Evolutionary conservation across 306 rosid species (phyloP).

Genomic region (Astragalus glycyphyllos): DNA sequence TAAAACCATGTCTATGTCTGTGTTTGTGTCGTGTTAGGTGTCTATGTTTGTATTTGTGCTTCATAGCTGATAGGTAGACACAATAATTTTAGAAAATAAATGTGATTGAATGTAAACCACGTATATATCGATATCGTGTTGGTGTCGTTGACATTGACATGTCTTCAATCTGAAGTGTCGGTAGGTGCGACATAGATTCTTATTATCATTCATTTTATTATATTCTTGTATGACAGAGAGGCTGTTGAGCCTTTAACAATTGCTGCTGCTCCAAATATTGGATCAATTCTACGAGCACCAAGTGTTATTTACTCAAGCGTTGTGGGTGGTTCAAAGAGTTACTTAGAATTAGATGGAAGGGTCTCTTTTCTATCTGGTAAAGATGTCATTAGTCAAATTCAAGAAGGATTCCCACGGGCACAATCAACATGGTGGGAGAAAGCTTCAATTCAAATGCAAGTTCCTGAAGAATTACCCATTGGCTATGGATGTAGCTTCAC

Average conservation of each 20-base stretch:
- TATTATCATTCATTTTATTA: neutral
- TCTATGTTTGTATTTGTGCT: too few species aligned
- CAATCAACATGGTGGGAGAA: conserved; percentile 61
- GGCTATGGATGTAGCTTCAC: conserved; percentile 75
- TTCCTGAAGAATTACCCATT: conserved; percentile 64
- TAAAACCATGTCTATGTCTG: too few species aligned
- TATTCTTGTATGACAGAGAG: conserved; percentile 57
- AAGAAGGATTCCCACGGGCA: conserved; percentile 45
- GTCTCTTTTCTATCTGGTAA: conserved; percentile 57
- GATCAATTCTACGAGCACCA: conserved; percentile 52
- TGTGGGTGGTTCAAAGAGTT: conserved; percentile 45
- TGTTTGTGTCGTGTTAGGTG: too few species aligned
- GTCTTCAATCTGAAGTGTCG: too few species aligned
- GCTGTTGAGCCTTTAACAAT: conserved; percentile 77
- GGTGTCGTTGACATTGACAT: too few species aligned
- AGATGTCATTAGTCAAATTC: conserved; percentile 32
- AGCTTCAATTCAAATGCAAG: conserved; percentile 58
- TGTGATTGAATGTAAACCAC: too few species aligned
- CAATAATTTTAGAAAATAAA: too few species aligned
- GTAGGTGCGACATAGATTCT: too few species aligned
- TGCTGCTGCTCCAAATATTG: conserved; percentile 73
- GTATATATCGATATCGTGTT: too few species aligned
- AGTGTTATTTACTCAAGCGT: conserved; percentile 62
- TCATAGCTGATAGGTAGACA: too few species aligned
- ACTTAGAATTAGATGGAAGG: conserved; percentile 57